Evolutionary conservation across 768 basidiomycete species (phyloP).

Genomic region (Sarcodon sp.): DNA sequence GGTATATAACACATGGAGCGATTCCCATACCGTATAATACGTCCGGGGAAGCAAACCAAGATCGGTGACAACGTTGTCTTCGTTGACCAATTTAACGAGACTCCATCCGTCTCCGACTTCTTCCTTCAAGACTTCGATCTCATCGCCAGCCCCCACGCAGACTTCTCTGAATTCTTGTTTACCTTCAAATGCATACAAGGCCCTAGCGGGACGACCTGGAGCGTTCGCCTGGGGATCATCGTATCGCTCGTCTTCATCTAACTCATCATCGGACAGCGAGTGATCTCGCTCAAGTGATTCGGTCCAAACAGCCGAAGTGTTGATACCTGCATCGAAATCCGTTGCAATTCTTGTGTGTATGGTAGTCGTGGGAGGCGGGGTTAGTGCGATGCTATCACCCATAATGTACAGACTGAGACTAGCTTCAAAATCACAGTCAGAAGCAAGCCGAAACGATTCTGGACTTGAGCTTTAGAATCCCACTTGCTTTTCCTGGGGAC

Average conservation of each 20-base stretch:
- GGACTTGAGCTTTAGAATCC: too few species aligned
- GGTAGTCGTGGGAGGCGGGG: too few species aligned
- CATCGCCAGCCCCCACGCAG: constrained; percentile 52
- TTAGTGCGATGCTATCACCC: too few species aligned
- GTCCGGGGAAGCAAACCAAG: constrained; percentile 56
- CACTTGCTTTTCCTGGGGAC: too few species aligned
- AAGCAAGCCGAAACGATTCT: too few species aligned
- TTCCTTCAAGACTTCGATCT: constrained; percentile 58
- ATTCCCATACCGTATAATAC: constrained; percentile 54
- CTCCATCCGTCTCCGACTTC: constrained; percentile 75
- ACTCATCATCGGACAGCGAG: constrained; percentile 43
- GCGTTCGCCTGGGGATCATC: constrained; percentile 3
- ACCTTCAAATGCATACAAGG: constrained; percentile 64
- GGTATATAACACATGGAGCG: background rate
- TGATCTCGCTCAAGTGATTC: constrained; percentile 21
- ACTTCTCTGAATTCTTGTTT: constrained; percentile 67
- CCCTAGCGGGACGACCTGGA: constrained; percentile 40
- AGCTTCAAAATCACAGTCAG: too few species aligned
- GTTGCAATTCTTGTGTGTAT: background rate
- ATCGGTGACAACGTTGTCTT: constrained; percentile 28
- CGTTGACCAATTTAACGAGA: constrained; percentile 33
- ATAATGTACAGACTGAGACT: too few species aligned
- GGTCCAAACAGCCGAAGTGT: constrained; percentile 70
- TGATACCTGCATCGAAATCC: constrained; percentile 68
- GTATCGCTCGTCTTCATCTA: constrained; percentile 16